Conservation (phyloP, 2,329 filamentous ascomycete species). For the Scedosporium aurantiacum region DNA sequence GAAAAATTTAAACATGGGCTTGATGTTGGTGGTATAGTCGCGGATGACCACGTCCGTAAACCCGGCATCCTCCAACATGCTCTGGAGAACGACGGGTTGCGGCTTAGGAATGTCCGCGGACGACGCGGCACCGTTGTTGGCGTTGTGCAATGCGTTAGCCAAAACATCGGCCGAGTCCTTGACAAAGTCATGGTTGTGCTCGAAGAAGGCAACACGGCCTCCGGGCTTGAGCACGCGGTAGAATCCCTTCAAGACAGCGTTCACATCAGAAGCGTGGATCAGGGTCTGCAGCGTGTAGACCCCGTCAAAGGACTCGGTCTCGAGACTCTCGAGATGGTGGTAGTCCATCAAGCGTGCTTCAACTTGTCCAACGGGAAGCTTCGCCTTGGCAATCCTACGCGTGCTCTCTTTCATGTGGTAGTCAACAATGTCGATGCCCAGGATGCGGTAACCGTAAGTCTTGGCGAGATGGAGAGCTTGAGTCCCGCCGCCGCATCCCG, state of each 20-base stretch:
- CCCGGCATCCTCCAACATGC: neutral
- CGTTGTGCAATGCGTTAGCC: no score
- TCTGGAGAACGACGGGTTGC: conserved; percentile 8
- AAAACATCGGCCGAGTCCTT: no score
- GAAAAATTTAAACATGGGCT: no score
- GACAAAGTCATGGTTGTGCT: conserved; percentile 29
- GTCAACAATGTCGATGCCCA: no score
- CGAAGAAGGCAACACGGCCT: conserved; percentile 31
- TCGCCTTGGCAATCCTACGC: neutral
- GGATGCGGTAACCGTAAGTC: no score
- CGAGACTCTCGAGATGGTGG: conserved; percentile 33
- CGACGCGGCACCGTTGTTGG: no score
- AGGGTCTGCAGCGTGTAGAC: conserved; percentile 46
- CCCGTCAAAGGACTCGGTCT: conserved; percentile 31
- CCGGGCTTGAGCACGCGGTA: conserved; percentile 35
- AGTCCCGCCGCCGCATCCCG: no score
- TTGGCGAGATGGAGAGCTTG: no score
- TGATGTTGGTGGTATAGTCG: conserved; percentile 11
- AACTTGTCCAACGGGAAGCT: neutral
- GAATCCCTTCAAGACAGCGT: conserved; percentile 30
- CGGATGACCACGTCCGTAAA: neutral
- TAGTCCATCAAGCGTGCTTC: conserved; percentile 19
- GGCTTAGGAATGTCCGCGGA: no score
- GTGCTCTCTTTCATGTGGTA: no score
- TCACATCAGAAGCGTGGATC: conserved; percentile 32